Evolutionary conservation across 306 rosid species (phyloP).

Genomic region (Prunus davidiana): DNA sequence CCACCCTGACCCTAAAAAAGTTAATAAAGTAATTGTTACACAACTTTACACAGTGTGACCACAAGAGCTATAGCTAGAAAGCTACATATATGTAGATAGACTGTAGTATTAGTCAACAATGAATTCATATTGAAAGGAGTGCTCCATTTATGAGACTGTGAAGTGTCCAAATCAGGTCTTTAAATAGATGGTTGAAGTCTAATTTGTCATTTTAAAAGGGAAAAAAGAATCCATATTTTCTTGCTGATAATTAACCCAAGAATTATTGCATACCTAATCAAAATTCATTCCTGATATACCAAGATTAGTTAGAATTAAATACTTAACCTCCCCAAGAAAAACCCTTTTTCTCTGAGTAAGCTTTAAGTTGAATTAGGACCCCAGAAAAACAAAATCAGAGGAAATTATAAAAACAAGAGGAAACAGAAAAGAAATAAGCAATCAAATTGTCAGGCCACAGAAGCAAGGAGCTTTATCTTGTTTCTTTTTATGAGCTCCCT

Average conservation of each 20-base stretch:
- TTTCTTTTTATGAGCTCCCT: conserved; percentile 54
- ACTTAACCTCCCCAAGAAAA: conserved; percentile 9
- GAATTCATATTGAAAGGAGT: conserved; percentile 15
- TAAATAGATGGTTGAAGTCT: conserved; percentile 1
- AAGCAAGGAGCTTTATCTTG: conserved; percentile 58
- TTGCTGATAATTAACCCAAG: background rate
- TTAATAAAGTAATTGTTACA: background rate
- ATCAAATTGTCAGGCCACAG: conserved; percentile 36
- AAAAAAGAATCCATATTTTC: background rate
- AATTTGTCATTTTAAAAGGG: background rate
- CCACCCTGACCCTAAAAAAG: background rate
- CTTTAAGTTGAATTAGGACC: background rate
- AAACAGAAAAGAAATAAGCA: conserved; percentile 14
- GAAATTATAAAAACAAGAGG: background rate
- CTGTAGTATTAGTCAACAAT: conserved; percentile 6
- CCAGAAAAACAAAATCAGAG: background rate
- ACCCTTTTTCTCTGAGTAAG: background rate
- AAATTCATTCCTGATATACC: background rate
- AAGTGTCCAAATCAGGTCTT: conserved; percentile 22
- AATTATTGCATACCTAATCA: conserved; percentile 21
- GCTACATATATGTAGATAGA: background rate
- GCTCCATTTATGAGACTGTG: conserved; percentile 16
- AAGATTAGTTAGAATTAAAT: conserved; percentile 11
- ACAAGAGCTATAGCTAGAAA: background rate
- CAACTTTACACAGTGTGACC: background rate